Evolutionary conservation across 768 basidiomycete genomes (phyloP).

Genomic region (Pulveroboletus sp.): DNA sequence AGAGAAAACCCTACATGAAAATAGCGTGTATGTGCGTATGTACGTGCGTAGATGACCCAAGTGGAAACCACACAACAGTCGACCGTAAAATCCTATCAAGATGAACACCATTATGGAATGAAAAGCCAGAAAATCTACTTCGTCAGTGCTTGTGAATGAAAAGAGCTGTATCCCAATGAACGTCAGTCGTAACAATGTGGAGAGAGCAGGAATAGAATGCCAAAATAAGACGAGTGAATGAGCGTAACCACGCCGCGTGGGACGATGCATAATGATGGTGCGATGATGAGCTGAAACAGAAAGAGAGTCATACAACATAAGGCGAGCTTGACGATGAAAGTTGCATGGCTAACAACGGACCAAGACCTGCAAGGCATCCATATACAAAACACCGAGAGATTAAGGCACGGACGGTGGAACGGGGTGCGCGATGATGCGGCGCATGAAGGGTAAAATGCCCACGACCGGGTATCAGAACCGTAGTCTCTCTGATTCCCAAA

Average conservation of each 20-base stretch:
- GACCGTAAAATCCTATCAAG: conserved; percentile 10
- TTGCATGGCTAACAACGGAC: conserved; percentile 17
- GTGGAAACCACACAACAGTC: conserved; percentile 9
- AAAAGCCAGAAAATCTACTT: conserved; percentile 9
- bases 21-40: background rate
- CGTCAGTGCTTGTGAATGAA: conserved; percentile 1
- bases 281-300: conserved; percentile 1
- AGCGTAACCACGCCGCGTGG: conserved; percentile 11
- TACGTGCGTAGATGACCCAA: conserved; percentile 7
- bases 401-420: background rate
- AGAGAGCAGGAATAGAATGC: conserved; percentile 5
- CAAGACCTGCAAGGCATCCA: conserved; percentile 16
- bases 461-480: conserved; percentile 21
- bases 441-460: background rate
- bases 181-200: conserved; percentile 3
- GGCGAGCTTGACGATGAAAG: conserved; percentile 6
- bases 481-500: conserved; percentile 28
- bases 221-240: conserved; percentile 13
- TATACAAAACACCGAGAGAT: conserved; percentile 3
- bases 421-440: background rate
- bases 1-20: background rate
- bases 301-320: conserved; percentile 9
- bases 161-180: background rate
- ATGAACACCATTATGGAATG: background rate
- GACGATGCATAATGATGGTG: conserved; percentile 17